Evolutionary conservation across 2,329 filamentous ascomycete species (phyloP), one percentile per base, ranked within the genome.

Genomic region (Calonectria pteridis): DNA sequence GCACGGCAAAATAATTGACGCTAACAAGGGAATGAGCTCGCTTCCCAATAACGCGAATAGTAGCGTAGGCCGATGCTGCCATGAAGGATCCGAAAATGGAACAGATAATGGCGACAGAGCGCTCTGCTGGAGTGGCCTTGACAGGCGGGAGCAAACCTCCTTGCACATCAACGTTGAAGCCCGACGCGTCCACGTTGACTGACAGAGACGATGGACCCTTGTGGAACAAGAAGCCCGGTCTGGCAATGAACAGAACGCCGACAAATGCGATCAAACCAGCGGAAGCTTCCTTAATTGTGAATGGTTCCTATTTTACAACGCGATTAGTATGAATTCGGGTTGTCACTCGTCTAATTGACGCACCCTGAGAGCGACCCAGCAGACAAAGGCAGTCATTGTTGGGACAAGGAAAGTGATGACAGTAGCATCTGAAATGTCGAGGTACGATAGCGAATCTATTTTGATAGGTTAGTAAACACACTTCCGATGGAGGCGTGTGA

Each of bases 321-420:
- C n/a, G n/a, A n/a, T n/a, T n/a, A n/a, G n/a, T n/a, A n/a, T n/a
- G n/a, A n/a, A n/a, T n/a, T n/a, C n/a, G n/a, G n/a, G n/a, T n/a
- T n/a, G n/a, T n/a, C n/a, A 20, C 6, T 11, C 3, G 16, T 9
- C 0, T 33, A 0, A 6, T 49, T 0, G 0, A 69, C 78, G 28
- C 73, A 82, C 81, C 1, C 69, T 63, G 0, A 83, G 69, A 29
- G 80, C 82, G 18, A 94, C 82, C 91, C 95, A 77, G 87, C 92
- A 89, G 89, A 95, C 83, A 88, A 86, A 83, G 1, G 85, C 93
- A 10, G 93, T 92, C 13, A 95, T 86, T 10, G 93, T 93, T 0
- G 94, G 94, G 0, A 93, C 90, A 4, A 97, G 88, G 82, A 96
- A 97, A 9, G 93, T 95, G 40, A 97, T 92, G 29, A 96, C 94